Conservation (phyloP, 768 basidiomycete species). For the Lentinula lateritia region DNA sequence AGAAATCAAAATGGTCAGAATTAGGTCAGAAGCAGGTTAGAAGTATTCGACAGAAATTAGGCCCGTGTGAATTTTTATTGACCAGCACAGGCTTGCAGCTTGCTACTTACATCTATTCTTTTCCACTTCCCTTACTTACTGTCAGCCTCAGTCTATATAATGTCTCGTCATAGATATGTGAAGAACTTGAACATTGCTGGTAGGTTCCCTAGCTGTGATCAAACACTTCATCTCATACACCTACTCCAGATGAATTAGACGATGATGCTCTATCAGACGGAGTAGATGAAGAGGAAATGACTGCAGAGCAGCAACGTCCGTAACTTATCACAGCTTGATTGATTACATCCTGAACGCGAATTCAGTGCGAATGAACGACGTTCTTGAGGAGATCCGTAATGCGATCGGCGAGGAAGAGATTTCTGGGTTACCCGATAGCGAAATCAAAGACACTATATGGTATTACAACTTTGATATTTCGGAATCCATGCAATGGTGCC, state of each 20-base stretch:
- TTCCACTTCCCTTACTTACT: background rate
- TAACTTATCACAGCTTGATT: background rate
- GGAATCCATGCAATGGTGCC: conserved; percentile 65
- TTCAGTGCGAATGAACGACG: conserved; percentile 62
- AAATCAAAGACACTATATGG: conserved; percentile 81
- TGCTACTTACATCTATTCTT: no score
- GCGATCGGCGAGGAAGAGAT: conserved; percentile 61
- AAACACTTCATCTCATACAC: background rate
- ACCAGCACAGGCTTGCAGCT: no score
- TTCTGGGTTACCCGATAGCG: conserved; percentile 66
- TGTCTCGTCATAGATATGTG: conserved; percentile 92
- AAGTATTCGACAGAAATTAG: no score
- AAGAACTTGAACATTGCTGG: conserved; percentile 81
- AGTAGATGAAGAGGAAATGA: conserved; percentile 66
- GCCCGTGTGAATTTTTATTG: no score
- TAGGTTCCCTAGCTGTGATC: conserved; percentile 17
- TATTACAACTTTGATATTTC: conserved; percentile 84
- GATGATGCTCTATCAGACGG: conserved; percentile 77
- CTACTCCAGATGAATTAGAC: conserved; percentile 68
- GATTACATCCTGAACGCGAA: background rate
- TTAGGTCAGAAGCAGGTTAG: no score
- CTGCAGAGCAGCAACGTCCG: conserved; percentile 77
- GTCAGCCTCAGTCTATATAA: conserved; percentile 21
- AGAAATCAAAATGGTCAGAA: background rate
- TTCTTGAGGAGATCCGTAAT: conserved; percentile 60